Conservation (phyloP, 2,329 filamentous ascomycete species). For the Aureobasidium sp. region DNA sequence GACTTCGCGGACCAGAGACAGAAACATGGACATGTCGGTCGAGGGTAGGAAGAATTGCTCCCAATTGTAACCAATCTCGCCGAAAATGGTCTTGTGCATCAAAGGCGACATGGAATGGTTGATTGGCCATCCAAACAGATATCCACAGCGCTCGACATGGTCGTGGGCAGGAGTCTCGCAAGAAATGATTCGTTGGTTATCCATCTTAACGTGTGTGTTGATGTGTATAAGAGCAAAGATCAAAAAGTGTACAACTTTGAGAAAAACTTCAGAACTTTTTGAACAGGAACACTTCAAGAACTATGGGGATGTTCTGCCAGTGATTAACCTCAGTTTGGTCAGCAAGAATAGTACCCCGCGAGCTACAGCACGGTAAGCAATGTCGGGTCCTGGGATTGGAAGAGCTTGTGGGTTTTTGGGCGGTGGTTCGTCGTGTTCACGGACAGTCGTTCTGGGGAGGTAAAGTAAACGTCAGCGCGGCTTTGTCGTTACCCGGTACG, state of each 20-base stretch:
- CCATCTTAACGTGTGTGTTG: background rate
- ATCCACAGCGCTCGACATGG: constrained; percentile 44
- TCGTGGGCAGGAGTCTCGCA: constrained; percentile 16
- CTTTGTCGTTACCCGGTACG: too few relatives aligned
- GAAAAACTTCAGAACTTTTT: too few relatives aligned
- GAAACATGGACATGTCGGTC: constrained; percentile 38
- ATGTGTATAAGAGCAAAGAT: background rate
- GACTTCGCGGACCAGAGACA: constrained; percentile 47
- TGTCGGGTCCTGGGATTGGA: background rate
- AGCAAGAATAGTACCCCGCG: constrained; percentile 8
- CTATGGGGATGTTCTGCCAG: background rate
- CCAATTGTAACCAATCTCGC: constrained; percentile 46
- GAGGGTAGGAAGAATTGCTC: constrained; percentile 44
- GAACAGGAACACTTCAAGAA: background rate
- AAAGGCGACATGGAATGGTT: constrained; percentile 51
- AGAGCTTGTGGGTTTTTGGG: background rate
- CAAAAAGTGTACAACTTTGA: background rate
- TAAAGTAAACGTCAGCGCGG: background rate
- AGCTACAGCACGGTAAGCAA: constrained; percentile 8
- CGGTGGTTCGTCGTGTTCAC: constrained; percentile 3
- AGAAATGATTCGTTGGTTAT: constrained; percentile 10
- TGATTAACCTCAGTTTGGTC: constrained; percentile 3
- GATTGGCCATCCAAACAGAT: constrained; percentile 52
- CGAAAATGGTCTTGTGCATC: constrained; percentile 49
- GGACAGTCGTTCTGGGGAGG: background rate